These are phyloP conservation scores for Podila clonocystis DNA, from an alignment of 192 early-diverging fungal genomes.

Conservation along the genomic window DNA sequence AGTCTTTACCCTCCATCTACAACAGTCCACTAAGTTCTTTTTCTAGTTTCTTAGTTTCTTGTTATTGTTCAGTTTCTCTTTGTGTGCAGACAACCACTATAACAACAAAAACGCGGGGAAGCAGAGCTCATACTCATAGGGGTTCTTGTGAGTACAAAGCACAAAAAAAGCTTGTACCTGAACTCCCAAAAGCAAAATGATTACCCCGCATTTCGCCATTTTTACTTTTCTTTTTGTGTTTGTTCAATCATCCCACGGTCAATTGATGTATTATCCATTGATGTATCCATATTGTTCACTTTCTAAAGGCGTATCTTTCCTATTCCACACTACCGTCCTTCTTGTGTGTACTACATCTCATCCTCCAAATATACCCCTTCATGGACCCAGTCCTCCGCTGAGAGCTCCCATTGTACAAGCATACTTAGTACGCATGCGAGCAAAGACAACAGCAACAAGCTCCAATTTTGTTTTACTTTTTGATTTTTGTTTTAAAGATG, in stretches of 20 bases:
- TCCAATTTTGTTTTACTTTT: background rate
- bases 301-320: too few relatives aligned
- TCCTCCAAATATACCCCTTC: too few relatives aligned
- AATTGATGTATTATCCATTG: too few relatives aligned
- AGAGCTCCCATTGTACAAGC: background rate
- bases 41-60: background rate
- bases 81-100: too few relatives aligned
- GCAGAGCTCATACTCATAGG: background rate
- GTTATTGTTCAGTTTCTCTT: background rate
- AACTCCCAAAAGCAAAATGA: background rate
- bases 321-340: too few relatives aligned
- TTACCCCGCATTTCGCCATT: slow-evolving; percentile 50
- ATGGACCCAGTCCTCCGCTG: slow-evolving; percentile 1
- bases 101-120: slow-evolving; percentile 46
- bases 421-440: background rate
- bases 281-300: too few relatives aligned
- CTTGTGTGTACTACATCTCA: too few relatives aligned
- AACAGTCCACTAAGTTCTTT: background rate
- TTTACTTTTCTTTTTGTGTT: background rate
- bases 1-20: too few relatives aligned
- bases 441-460: background rate
- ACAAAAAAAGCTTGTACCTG: background rate
- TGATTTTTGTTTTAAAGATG: background rate
- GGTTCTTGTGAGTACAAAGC: background rate
- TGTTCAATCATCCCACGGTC: too few relatives aligned